Conservation (phyloP, 352 stramenopile genomes). For the Pythium utonaiense region DNA sequence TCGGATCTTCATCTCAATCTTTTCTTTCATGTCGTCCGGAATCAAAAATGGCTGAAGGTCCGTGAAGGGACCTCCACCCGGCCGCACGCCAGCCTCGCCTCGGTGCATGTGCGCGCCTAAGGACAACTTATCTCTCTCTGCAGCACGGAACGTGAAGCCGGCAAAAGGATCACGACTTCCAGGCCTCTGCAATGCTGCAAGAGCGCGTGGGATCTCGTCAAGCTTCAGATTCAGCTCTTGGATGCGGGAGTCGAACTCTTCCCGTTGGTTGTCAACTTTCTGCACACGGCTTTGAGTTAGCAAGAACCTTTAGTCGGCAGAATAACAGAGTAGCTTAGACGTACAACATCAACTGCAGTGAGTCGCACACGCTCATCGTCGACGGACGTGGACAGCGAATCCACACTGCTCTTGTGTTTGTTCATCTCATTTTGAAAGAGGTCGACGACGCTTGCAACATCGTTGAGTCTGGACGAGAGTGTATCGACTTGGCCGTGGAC, state of each 20-base stretch:
- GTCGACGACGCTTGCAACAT: slow-evolving; percentile 58
- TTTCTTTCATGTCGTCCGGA: slow-evolving; percentile 73
- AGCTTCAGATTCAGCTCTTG: slow-evolving; percentile 61
- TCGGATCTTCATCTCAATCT: slow-evolving; percentile 68
- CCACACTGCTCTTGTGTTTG: slow-evolving; percentile 41
- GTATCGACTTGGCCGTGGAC: slow-evolving; percentile 42
- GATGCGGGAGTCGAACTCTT: slow-evolving; percentile 60
- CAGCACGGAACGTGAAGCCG: slow-evolving; percentile 49
- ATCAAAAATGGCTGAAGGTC: slow-evolving; percentile 74
- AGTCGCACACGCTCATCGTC: slow-evolving; percentile 46
- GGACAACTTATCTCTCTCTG: slow-evolving; percentile 46
- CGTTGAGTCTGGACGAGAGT: slow-evolving; percentile 51
- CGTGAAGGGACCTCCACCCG: slow-evolving; percentile 43
- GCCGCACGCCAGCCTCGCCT: slow-evolving; percentile 13
- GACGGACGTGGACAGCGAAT: slow-evolving; percentile 42
- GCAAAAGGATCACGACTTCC: slow-evolving; percentile 10
- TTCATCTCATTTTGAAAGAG: slow-evolving; percentile 66
- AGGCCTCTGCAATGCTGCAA: slow-evolving; percentile 43
- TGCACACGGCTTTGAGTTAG: slow-evolving; percentile 13
- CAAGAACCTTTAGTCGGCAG: background rate
- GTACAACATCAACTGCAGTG: slow-evolving; percentile 45
- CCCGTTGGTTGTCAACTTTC: slow-evolving; percentile 69
- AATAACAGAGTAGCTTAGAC: background rate
- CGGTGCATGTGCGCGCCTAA: slow-evolving; percentile 47
- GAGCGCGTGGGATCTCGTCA: slow-evolving; percentile 47